These are phyloP conservation scores for Coemansia sp. DNA, from an alignment of 192 early-diverging fungal species.

Conservation along the genomic window DNA sequence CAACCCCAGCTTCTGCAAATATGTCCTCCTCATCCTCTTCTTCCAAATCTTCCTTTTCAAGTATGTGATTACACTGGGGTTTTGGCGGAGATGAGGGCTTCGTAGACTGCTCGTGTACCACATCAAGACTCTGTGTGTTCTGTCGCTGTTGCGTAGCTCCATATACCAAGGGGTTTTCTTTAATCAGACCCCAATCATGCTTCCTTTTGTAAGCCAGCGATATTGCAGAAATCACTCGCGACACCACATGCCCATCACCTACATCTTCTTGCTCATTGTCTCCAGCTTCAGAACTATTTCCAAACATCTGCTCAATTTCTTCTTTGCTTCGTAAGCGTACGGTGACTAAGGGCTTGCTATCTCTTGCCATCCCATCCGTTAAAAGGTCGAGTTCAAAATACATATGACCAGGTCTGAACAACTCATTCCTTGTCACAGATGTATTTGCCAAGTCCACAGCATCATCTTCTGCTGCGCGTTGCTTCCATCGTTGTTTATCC, in stretches of 20 bases:
- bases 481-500: constrained; percentile 48
- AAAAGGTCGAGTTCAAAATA: constrained; percentile 64
- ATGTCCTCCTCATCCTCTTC: constrained; percentile 67
- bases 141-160: background rate
- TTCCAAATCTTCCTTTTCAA: constrained; percentile 9
- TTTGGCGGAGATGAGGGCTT: background rate
- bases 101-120: background rate
- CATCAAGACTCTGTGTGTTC: background rate
- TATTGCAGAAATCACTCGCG: constrained; percentile 47
- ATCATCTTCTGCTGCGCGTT: constrained; percentile 10
- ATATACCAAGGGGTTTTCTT: background rate
- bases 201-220: constrained; percentile 6
- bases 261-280: background rate
- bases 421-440: constrained; percentile 57
- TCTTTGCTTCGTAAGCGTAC: constrained; percentile 72
- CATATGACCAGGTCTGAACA: constrained; percentile 77
- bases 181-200: background rate
- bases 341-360: constrained; percentile 61
- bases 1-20: constrained; percentile 81
- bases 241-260: constrained; percentile 19
- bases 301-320: constrained; percentile 52
- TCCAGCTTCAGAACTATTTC: background rate
- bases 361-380: constrained; percentile 47
- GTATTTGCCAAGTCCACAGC: background rate
- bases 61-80: background rate